These are phyloP conservation scores for Pyrus pyrifolia DNA, from an alignment of 306 rosid genomes.

Conservation along the genomic window DNA sequence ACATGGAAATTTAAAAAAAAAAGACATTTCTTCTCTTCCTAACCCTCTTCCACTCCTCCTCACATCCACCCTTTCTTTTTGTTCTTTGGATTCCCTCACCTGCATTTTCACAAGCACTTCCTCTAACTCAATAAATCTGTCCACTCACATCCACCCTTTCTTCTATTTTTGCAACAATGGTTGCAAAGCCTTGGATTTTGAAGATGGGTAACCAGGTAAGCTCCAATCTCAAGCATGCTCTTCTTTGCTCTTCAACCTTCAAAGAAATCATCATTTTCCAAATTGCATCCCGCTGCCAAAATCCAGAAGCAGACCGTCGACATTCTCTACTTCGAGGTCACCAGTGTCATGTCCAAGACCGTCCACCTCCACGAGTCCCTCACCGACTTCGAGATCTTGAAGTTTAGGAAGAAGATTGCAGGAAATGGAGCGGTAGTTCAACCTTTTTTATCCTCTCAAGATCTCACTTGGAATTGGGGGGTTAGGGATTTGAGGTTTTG, in stretches of 20 bases:
- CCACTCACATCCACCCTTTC: too few species aligned
- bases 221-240: conserved; percentile 69
- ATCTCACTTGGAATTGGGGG: too few species aligned
- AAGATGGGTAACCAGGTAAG: conserved; percentile 93
- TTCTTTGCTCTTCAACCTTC: conserved; percentile 48
- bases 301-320: conserved; percentile 42
- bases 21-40: too few species aligned
- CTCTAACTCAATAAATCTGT: too few species aligned
- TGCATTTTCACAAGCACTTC: too few species aligned
- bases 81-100: too few species aligned
- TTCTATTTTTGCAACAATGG: conserved; percentile 41
- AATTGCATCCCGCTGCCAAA: conserved; percentile 17
- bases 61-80: too few species aligned
- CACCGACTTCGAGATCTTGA: conserved; percentile 71
- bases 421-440: too few species aligned
- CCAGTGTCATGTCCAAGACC: conserved; percentile 75
- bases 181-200: conserved; percentile 88
- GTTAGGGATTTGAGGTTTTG: too few species aligned
- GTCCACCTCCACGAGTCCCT: conserved; percentile 70
- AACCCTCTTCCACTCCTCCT: too few species aligned
- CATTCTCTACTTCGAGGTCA: conserved; percentile 91
- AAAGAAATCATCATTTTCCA: conserved; percentile 34
- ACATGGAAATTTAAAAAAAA: too few species aligned
- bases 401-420: neutral
- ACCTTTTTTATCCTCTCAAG: too few species aligned